A percentile compares a stretch with the other conserved stretches of the same genome.
phyloP scores from a whole-genome alignment of 2,329 filamentous ascomycete genomes.

The Teratosphaeria zuluensis region DNA sequence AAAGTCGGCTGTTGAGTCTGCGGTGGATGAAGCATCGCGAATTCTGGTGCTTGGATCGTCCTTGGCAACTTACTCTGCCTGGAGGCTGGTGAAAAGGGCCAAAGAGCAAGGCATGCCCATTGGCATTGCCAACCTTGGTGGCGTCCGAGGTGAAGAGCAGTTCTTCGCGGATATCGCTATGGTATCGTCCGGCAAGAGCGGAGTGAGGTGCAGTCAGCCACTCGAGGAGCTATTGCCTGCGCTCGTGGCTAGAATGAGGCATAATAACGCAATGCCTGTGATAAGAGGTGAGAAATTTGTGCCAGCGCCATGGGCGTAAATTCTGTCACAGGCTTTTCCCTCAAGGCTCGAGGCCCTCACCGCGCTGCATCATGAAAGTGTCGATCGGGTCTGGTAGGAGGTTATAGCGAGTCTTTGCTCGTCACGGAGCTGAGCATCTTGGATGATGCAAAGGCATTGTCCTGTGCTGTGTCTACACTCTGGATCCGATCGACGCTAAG shows the following conservation, averaged over 20 bases:
- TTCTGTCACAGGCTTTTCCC: not conserved
- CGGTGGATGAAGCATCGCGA: constrained; percentile 65
- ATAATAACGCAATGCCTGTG: not conserved
- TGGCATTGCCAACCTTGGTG: constrained; percentile 79
- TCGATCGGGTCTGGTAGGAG: not conserved
- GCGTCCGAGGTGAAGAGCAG: constrained; percentile 66
- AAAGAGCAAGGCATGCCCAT: constrained; percentile 76
- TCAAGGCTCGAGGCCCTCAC: not conserved
- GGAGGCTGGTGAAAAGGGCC: constrained; percentile 76
- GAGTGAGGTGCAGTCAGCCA: constrained; percentile 31
- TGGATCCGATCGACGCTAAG: not conserved
- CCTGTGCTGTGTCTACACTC: not conserved
- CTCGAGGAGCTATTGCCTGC: constrained; percentile 31
- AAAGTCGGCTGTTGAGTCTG: constrained; percentile 67
- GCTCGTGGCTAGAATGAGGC: constrained; percentile 15
- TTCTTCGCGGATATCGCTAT: constrained; percentile 54
- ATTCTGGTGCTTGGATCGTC: constrained; percentile 80
- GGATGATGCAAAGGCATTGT: not conserved
- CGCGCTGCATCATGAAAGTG: not conserved
- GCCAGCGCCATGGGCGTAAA: not conserved
- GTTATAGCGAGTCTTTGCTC: not conserved
- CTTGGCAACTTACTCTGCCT: constrained; percentile 89
- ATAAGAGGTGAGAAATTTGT: not conserved
- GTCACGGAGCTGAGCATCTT: not conserved
- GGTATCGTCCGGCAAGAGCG: constrained; percentile 26